Conservation (phyloP, 495 filamentous ascomycete species). For the Penicillium waksmanii region DNA sequence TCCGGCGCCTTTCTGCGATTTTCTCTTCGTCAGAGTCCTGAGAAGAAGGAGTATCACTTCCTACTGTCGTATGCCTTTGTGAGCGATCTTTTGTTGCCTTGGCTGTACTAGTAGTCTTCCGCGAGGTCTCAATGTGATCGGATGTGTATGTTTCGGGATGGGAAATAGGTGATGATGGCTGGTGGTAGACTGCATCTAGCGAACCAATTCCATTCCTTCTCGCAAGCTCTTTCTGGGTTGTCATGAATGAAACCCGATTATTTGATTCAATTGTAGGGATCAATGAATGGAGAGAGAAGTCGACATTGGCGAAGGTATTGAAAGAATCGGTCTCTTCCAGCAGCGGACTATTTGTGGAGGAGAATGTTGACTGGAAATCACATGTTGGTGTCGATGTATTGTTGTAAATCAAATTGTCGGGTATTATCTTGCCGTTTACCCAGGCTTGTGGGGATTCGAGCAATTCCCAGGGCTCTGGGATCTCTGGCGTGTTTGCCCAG, state of each 20-base stretch:
- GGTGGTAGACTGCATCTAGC: background rate
- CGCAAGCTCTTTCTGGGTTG: background rate
- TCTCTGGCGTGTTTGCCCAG: slow-evolving; percentile 1
- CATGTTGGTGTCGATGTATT: background rate
- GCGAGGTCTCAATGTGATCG: background rate
- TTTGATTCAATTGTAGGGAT: background rate
- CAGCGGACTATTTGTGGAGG: slow-evolving; percentile 1
- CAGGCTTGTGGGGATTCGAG: slow-evolving; percentile 4
- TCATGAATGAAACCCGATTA: background rate
- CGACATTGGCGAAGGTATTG: background rate
- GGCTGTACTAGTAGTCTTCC: too few relatives aligned
- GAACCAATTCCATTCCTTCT: background rate
- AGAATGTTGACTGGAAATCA: background rate
- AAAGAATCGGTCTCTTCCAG: background rate
- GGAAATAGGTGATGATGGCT: background rate
- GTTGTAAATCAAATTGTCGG: background rate
- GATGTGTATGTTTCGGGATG: background rate
- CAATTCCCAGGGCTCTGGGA: background rate
- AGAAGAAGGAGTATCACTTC: slow-evolving; percentile 11
- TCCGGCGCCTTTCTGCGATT: slow-evolving; percentile 9
- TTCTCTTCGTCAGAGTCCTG: slow-evolving; percentile 17
- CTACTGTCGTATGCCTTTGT: background rate
- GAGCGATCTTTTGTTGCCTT: background rate
- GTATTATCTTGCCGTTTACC: background rate
- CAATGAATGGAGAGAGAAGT: background rate